Evolutionary conservation across 345 rosid genomes (phyloP), one percentile per base, ranked within the genome.

Genomic region (Aethionema arabicum): DNA sequence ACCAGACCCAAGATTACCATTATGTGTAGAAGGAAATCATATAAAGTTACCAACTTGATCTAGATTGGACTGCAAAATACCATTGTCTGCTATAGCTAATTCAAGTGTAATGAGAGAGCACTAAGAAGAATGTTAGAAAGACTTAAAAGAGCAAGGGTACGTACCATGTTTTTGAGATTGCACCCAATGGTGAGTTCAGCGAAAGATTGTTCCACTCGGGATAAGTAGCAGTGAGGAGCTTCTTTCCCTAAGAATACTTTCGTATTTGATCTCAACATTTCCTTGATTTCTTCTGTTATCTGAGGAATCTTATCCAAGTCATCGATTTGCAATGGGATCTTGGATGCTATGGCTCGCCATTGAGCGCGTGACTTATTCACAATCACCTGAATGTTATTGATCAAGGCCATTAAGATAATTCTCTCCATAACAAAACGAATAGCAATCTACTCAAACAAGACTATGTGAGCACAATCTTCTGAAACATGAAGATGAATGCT

Each of bases 281-380:
- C 84, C 74, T 84, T 83, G n/a, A 90, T 79, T 45, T 78, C 96
- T 63, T 73, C 74, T 49, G 96, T 76, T 78, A 93, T 81, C 27
- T 72, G 56, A 40, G 90, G 88, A 69, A 93, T 75, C 78, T 81
- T 84, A 56, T 90, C 87, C 66, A 83, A 37, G 73, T 82, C 87
- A 75, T 83, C 91, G 60, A 81, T 57, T 37, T 69, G 80, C 53
- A 93, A 9, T 32, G 96, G 96, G 67, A 89, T 77, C 73, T 79
- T 84, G 39, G 82, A 66, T 50, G 79, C 70, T 67, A 89, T 58
- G 6, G 85, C 84, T 72, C 80, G 88, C 82, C 89, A 87, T 57
- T 73, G 66, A 32, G 95, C 99, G 29, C 97, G 91, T 7, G 99
- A 90, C 75, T 90, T 87, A 35, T 93, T 93, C 63, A 85, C 87